phyloP scores from a whole-genome alignment of 371 early-diverging fungal species.

The Mucor lusitanicus region DNA sequence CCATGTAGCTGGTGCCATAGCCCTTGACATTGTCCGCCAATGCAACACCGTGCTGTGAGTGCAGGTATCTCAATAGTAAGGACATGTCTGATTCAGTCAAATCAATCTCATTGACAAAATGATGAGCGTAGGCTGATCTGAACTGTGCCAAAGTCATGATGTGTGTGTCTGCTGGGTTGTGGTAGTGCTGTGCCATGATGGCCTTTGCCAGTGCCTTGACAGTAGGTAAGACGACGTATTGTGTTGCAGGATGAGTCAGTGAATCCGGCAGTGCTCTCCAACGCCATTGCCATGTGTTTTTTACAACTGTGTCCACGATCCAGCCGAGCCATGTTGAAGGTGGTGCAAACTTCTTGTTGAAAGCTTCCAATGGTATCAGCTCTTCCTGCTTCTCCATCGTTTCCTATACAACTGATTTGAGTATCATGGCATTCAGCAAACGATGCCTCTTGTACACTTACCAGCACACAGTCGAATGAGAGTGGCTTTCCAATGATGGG shows the following conservation, averaged over 20 bases:
- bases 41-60: constrained; percentile 29
- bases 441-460: constrained; percentile 1
- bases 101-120: constrained; percentile 18
- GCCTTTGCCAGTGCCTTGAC: constrained; percentile 27
- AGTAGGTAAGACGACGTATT: constrained; percentile 37
- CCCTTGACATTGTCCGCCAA: constrained; percentile 37
- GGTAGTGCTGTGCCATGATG: constrained; percentile 4
- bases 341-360: constrained; percentile 14
- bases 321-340: constrained; percentile 16
- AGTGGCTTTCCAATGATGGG: constrained; percentile 27
- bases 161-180: constrained; percentile 12
- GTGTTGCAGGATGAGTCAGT: not conserved
- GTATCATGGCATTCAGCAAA: not conserved
- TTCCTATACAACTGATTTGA: not conserved
- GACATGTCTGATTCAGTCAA: constrained; percentile 42
- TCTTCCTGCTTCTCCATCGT: constrained; percentile 30
- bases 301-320: constrained; percentile 10
- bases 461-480: constrained; percentile 21
- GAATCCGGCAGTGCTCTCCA: not conserved
- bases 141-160: constrained; percentile 42
- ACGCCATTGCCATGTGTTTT: constrained; percentile 13
- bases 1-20: constrained; percentile 28
- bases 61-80: constrained; percentile 35
- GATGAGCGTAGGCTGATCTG: constrained; percentile 22
- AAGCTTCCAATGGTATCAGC: constrained; percentile 25